phyloP scores from a whole-genome alignment of 768 basidiomycete species.

The Baorangia bicolor region DNA sequence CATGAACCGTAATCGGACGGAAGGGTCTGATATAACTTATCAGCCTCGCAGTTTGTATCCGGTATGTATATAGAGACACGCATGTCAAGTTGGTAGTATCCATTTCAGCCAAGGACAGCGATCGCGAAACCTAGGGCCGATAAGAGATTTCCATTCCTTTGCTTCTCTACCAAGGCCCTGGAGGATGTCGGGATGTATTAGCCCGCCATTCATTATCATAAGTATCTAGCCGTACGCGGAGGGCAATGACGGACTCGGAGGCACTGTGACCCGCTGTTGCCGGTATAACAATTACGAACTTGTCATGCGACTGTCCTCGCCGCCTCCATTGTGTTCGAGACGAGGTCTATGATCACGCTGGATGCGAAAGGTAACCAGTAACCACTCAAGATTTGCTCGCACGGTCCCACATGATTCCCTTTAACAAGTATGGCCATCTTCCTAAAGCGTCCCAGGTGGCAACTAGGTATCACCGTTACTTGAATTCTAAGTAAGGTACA shows the following conservation, averaged over 20 bases:
- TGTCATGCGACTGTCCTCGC: not conserved
- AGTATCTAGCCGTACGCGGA: not conserved
- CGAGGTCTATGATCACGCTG: not conserved
- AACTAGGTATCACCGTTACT: not conserved
- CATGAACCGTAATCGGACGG: not conserved
- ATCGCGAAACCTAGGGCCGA: not conserved
- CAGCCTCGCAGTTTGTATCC: not conserved
- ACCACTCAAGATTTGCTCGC: not conserved
- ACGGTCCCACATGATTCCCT: not conserved
- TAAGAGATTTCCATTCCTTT: not conserved
- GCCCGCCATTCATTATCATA: not conserved
- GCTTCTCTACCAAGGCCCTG: not conserved
- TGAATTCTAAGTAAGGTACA: not conserved
- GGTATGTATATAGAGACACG: too few relatives aligned
- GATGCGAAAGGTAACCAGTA: not conserved
- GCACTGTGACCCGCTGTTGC: not conserved
- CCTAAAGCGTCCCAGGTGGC: not conserved
- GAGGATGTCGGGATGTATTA: not conserved
- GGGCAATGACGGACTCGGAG: not conserved
- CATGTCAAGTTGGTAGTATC: too few relatives aligned
- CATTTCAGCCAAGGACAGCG: slow-evolving; percentile 1
- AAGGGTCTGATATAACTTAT: not conserved
- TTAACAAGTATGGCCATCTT: not conserved
- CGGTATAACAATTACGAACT: not conserved
- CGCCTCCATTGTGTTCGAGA: not conserved